These are phyloP conservation scores for Meyerozyma elateridarum DNA, from an alignment of 1,139 yeast species.

Conservation along the genomic window DNA sequence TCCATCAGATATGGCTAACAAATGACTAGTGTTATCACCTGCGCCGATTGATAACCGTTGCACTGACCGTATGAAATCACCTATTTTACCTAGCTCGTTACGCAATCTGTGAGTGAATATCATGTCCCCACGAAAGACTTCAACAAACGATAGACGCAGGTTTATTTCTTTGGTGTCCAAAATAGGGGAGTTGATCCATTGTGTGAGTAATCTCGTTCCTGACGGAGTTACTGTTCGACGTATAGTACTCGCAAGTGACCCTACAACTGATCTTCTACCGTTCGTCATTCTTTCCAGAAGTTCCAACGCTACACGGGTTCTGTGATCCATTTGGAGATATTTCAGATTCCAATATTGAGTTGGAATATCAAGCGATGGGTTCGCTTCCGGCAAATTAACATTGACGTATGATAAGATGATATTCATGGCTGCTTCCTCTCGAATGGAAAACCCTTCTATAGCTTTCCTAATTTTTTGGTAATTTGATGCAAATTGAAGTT, in stretches of 20 bases:
- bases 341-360: constrained; percentile 37
- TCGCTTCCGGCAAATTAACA: constrained; percentile 38
- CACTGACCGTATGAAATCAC: constrained; percentile 36
- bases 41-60: constrained; percentile 35
- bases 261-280: constrained; percentile 53
- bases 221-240: constrained; percentile 73
- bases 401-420: constrained; percentile 37
- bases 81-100: constrained; percentile 22
- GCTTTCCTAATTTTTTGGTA: constrained; percentile 50
- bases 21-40: constrained; percentile 30
- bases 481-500: constrained; percentile 39
- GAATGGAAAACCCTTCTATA: constrained; percentile 48
- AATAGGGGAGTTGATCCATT: constrained; percentile 83
- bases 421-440: constrained; percentile 43
- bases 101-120: constrained; percentile 28
- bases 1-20: constrained; percentile 31
- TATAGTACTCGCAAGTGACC: constrained; percentile 66
- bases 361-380: constrained; percentile 36
- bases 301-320: constrained; percentile 82
- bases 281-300: constrained; percentile 49
- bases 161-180: constrained; percentile 52
- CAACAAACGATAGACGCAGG: constrained; percentile 60
- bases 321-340: constrained; percentile 72
- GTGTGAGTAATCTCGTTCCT: constrained; percentile 71
- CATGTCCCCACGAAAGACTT: constrained; percentile 41